Conservation (phyloP, 2,329 filamentous ascomycete genomes). For the Tetracladium maxilliforme region DNA sequence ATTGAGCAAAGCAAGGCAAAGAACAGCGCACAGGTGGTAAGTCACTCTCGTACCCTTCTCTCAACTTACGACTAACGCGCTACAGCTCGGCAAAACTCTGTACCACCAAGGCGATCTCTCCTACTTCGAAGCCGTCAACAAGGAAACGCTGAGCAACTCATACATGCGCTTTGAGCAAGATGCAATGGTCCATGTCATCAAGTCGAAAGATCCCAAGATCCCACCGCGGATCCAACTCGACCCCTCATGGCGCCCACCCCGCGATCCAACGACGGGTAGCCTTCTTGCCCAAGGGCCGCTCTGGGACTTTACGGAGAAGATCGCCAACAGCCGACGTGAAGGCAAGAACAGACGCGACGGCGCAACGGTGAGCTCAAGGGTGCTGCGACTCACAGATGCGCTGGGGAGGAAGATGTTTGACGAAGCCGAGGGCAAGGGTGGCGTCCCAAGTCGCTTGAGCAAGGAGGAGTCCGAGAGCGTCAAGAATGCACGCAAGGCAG, state of each 20-base stretch:
- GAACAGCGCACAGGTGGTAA: slow-evolving; percentile 64
- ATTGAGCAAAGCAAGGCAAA: slow-evolving; percentile 66
- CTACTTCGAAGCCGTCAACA: slow-evolving; percentile 98
- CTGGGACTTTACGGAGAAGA: slow-evolving; percentile 86
- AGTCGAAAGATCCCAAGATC: slow-evolving; percentile 48
- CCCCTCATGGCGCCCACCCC: slow-evolving; percentile 57
- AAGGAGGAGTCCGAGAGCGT: not conserved
- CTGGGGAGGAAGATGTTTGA: slow-evolving; percentile 59
- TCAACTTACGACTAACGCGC: slow-evolving; percentile 9
- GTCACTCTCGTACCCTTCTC: slow-evolving; percentile 10
- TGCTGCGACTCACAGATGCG: slow-evolving; percentile 61
- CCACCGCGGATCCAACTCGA: slow-evolving; percentile 52
- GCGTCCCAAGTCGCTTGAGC: not conserved
- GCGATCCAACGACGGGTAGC: slow-evolving; percentile 43
- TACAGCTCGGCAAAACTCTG: slow-evolving; percentile 78
- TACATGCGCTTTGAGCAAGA: slow-evolving; percentile 83
- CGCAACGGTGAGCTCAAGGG: slow-evolving; percentile 70
- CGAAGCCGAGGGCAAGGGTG: slow-evolving; percentile 22
- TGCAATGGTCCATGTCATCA: slow-evolving; percentile 66
- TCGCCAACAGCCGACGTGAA: slow-evolving; percentile 69
- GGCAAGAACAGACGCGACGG: slow-evolving; percentile 95
- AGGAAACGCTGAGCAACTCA: slow-evolving; percentile 90
- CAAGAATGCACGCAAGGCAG: no score
- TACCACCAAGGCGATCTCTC: slow-evolving; percentile 95
- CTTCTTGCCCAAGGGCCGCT: slow-evolving; percentile 60